phyloP scores from a whole-genome alignment of 108 stramenopile genomes.

The Pelagomonas calceolata region DNA sequence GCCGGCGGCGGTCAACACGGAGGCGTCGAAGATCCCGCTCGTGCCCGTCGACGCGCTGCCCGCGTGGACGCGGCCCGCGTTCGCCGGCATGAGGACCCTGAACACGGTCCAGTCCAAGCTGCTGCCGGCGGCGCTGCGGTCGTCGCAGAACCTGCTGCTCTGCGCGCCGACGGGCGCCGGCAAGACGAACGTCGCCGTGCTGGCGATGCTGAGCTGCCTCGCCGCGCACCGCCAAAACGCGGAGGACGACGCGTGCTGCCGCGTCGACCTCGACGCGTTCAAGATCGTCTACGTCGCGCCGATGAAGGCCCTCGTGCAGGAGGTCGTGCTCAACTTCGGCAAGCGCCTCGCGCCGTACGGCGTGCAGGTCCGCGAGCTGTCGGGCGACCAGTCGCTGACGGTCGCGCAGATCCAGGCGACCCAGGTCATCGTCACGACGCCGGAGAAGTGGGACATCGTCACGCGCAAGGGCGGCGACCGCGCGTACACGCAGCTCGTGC shows the following conservation, averaged over 20 bases:
- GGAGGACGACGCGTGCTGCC: constrained; percentile 30
- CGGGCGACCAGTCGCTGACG: constrained; percentile 92
- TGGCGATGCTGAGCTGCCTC: constrained; percentile 86
- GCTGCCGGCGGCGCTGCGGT: constrained; percentile 67
- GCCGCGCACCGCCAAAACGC: constrained; percentile 56
- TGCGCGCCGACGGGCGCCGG: constrained; percentile 99
- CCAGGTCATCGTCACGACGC: constrained; percentile 95
- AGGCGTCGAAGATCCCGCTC: constrained; percentile 51
- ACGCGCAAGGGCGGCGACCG: constrained; percentile 97
- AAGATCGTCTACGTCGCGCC: constrained; percentile 99
- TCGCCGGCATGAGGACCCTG: constrained; percentile 82
- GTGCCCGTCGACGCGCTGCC: constrained; percentile 81
- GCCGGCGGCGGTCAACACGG: constrained; percentile 74
- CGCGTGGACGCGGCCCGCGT: constrained; percentile 80
- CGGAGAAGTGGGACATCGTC: constrained; percentile 99
- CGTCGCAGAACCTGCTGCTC: constrained; percentile 83
- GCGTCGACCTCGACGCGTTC: constrained; percentile 69
- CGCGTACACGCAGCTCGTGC: constrained; percentile 91
- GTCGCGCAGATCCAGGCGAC: constrained; percentile 91
- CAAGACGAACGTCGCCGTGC: constrained; percentile 88
- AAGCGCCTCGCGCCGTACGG: constrained; percentile 74
- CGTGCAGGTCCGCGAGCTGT: constrained; percentile 83
- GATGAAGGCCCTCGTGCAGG: constrained; percentile 99
- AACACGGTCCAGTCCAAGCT: constrained; percentile 95
- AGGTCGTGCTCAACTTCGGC: constrained; percentile 89